Percentiles rank a stretch among this genome's conserved stretches.
Conservation (phyloP, 495 filamentous ascomycete genomes). For the Chaetomium tenue region DNA sequence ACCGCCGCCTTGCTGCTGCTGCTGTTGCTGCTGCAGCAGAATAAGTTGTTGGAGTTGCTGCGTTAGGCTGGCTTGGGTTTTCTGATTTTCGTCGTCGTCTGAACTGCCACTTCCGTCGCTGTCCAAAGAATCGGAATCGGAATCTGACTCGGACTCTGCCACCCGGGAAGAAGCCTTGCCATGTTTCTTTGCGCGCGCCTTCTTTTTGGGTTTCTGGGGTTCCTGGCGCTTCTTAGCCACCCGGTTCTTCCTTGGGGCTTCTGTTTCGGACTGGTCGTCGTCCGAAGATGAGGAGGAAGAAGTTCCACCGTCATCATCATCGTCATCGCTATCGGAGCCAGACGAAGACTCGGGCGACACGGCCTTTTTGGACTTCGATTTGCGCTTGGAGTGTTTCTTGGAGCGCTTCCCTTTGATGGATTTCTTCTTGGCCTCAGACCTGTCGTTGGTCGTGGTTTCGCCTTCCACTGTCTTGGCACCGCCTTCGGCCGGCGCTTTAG, state of each 20-base stretch:
- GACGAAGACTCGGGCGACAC: slow-evolving; percentile 34
- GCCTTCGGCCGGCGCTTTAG: slow-evolving; percentile 30
- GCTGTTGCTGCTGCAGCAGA: slow-evolving; percentile 29
- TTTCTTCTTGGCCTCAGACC: slow-evolving; percentile 38
- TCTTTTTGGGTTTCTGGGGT: slow-evolving; percentile 42
- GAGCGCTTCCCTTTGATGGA: slow-evolving; percentile 36
- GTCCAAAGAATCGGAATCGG: slow-evolving; percentile 38
- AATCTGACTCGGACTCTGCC: slow-evolving; percentile 30
- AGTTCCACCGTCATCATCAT: slow-evolving; percentile 24
- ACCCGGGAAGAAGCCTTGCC: slow-evolving; percentile 25
- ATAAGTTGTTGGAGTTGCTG: slow-evolving; percentile 30
- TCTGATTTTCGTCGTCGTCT: slow-evolving; percentile 23
- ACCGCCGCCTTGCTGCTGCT: slow-evolving; percentile 31
- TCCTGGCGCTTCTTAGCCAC: slow-evolving; percentile 45
- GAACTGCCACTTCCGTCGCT: slow-evolving; percentile 26
- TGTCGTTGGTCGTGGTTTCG: slow-evolving; percentile 29
- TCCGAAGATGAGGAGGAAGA: slow-evolving; percentile 36
- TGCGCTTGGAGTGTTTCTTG: slow-evolving; percentile 43
- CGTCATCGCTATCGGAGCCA: slow-evolving; percentile 34
- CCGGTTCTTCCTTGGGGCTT: slow-evolving; percentile 42
- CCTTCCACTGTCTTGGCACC: slow-evolving; percentile 23
- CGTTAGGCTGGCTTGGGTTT: slow-evolving; percentile 24
- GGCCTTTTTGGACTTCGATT: slow-evolving; percentile 42
- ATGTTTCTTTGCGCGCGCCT: slow-evolving; percentile 32
- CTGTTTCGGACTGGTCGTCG: slow-evolving; percentile 33